A percentile compares a stretch with the other conserved stretches of the same genome.
Evolutionary conservation across 2,329 filamentous ascomycete genomes (phyloP).

Genomic region (Cercospora canescens): DNA sequence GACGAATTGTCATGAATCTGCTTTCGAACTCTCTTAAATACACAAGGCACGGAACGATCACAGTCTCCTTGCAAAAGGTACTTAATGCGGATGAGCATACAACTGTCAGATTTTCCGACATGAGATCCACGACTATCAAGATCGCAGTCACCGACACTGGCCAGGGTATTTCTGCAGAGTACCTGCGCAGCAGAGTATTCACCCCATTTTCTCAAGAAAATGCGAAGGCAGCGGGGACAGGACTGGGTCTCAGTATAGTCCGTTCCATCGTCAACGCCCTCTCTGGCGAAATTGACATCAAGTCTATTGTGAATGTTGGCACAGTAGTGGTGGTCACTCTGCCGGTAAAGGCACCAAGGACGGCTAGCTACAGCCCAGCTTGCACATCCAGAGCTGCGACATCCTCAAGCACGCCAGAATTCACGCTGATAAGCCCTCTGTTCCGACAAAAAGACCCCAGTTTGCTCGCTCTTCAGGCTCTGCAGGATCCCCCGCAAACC

Average conservation of each 20-base stretch:
- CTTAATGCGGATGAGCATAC: neutral
- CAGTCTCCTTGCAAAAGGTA: conserved; percentile 27
- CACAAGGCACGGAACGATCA: conserved; percentile 43
- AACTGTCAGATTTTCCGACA: conserved; percentile 12
- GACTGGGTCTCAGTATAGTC: conserved; percentile 67
- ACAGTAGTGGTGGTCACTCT: conserved; percentile 25
- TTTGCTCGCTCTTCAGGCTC: conserved; percentile 48
- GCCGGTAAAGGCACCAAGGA: conserved; percentile 44
- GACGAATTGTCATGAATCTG: conserved; percentile 49
- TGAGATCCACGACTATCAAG: conserved; percentile 18
- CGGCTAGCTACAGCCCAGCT: neutral
- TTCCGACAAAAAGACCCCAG: conserved; percentile 37
- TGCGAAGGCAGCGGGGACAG: conserved; percentile 59
- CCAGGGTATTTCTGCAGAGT: conserved; percentile 64
- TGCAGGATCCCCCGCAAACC: conserved; percentile 31
- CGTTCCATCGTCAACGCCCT: conserved; percentile 59
- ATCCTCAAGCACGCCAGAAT: neutral
- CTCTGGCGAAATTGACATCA: conserved; percentile 59
- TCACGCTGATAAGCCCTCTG: neutral
- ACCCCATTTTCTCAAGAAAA: conserved; percentile 67
- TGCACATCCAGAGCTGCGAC: neutral
- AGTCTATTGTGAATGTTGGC: conserved; percentile 27
- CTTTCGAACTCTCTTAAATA: conserved; percentile 27
- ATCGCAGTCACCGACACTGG: conserved; percentile 61
- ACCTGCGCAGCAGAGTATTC: conserved; percentile 60